These are phyloP conservation scores for Neocallimastix lanati DNA, from an alignment of 192 early-diverging fungal species.

Conservation along the genomic window DNA sequence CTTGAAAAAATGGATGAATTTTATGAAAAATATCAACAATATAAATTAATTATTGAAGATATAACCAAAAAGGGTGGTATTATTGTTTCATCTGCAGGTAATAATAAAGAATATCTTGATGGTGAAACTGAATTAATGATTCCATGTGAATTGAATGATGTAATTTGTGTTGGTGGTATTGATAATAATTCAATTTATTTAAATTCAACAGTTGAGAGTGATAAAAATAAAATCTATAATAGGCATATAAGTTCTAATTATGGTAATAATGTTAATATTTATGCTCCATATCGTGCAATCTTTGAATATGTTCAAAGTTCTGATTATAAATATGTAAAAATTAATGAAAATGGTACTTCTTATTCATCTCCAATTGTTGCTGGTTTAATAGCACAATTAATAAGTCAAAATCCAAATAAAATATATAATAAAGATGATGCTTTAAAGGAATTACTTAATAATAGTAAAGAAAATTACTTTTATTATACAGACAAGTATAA, in stretches of 20 bases:
- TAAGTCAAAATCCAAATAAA: not conserved
- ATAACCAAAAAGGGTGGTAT: not conserved
- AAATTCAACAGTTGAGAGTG: not conserved
- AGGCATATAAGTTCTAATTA: not conserved
- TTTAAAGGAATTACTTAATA: not conserved
- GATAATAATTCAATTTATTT: not conserved
- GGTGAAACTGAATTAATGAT: not conserved
- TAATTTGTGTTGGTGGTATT: not conserved
- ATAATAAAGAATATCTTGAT: not conserved
- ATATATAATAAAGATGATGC: not conserved
- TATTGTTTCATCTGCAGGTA: not conserved
- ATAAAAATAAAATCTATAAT: not conserved
- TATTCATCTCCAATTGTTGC: not conserved
- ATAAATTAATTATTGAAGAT: not conserved
- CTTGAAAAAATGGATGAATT: no score
- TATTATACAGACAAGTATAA: not conserved
- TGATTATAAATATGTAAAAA: not conserved
- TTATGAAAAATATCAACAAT: no score
- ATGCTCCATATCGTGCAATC: not conserved
- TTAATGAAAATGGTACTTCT: not conserved
- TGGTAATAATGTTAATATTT: not conserved
- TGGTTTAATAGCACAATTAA: not conserved
- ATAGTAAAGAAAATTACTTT: not conserved
- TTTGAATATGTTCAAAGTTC: not conserved
- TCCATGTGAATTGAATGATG: not conserved